phyloP scores from a whole-genome alignment of 2,329 filamentous ascomycete genomes.

The Elsinoe perseae region DNA sequence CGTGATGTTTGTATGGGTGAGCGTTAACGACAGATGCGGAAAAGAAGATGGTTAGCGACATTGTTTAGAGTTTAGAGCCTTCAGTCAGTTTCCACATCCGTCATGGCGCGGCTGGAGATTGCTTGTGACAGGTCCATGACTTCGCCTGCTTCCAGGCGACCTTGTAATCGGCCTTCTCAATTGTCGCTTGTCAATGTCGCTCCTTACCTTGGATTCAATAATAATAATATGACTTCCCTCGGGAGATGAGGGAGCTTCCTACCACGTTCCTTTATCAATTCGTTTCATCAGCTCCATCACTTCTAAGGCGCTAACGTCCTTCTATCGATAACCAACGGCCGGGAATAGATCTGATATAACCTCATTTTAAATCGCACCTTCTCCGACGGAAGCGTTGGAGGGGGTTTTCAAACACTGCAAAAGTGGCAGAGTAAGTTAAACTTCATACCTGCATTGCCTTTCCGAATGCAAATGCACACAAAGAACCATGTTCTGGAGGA shows the following conservation, averaged over 20 bases:
- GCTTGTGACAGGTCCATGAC: constrained; percentile 1
- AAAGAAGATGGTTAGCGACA: not conserved
- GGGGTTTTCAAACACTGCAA: constrained; percentile 13
- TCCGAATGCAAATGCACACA: not conserved
- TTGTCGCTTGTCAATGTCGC: not conserved
- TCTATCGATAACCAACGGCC: constrained; percentile 15
- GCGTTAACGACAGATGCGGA: not conserved
- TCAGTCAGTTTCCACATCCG: constrained; percentile 9
- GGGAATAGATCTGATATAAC: constrained; percentile 12
- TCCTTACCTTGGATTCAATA: not conserved
- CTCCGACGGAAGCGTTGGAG: constrained; percentile 9
- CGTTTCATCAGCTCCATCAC: not conserved
- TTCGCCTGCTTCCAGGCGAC: constrained; percentile 1
- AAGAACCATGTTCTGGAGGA: constrained; percentile 13
- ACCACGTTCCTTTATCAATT: not conserved
- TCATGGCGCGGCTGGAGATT: constrained; percentile 8
- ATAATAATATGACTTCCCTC: not conserved
- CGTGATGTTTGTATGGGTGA: not conserved
- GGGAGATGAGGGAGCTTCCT: not conserved
- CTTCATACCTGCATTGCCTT: not conserved
- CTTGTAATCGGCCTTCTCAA: not conserved
- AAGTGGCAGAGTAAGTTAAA: constrained; percentile 15
- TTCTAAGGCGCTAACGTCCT: constrained; percentile 13
- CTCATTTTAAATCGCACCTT: constrained; percentile 13
- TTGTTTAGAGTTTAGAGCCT: constrained; percentile 1